A percentile compares a stretch with the other conserved stretches of the same genome.
Conservation (phyloP, 768 basidiomycete species). For the Suillus variegatus region DNA sequence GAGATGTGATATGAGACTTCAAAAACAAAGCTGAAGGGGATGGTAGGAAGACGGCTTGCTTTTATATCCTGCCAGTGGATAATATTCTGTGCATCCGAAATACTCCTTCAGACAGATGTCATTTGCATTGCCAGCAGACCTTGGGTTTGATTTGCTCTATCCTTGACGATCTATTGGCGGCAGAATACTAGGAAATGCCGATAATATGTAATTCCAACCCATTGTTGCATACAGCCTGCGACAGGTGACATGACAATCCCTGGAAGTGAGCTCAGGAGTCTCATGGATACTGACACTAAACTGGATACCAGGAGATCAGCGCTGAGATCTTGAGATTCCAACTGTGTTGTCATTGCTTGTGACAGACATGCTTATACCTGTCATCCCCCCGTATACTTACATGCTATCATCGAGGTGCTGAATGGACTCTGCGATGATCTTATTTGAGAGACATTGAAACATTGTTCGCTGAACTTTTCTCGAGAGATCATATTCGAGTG, state of each 20-base stretch:
- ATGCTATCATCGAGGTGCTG: too few species aligned
- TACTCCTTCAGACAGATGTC: neutral
- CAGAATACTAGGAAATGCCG: neutral
- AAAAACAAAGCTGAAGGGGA: neutral
- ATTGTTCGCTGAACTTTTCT: too few species aligned
- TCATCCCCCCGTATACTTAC: too few species aligned
- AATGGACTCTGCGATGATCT: too few species aligned
- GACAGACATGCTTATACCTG: too few species aligned
- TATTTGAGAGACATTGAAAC: too few species aligned
- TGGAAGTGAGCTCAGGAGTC: neutral
- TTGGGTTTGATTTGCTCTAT: neutral
- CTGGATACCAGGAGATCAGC: too few species aligned
- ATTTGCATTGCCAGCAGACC: neutral
- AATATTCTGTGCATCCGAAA: neutral
- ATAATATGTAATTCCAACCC: neutral
- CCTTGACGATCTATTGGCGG: neutral
- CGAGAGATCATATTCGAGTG: too few species aligned
- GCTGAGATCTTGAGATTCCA: too few species aligned
- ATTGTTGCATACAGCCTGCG: neutral
- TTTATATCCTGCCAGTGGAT: neutral
- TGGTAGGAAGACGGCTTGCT: neutral
- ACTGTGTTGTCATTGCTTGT: too few species aligned
- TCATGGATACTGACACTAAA: neutral
- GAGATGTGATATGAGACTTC: neutral
- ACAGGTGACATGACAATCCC: neutral